These are phyloP conservation scores for Vitis cinerea DNA, from an alignment of 164 flowering plant species.

Conservation along the genomic window DNA sequence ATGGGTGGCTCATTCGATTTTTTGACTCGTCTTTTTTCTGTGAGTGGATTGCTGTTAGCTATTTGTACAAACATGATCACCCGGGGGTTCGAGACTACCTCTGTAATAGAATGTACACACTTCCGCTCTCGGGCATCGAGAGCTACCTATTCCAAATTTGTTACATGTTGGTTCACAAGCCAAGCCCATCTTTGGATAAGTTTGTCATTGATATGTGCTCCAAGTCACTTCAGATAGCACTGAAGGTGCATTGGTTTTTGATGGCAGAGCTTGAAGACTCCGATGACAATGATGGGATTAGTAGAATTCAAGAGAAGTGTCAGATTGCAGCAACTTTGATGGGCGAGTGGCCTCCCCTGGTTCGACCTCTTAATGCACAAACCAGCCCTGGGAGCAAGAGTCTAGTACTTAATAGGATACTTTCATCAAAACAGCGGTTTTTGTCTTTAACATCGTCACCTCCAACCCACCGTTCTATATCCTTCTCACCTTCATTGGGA, in stretches of 20 bases:
- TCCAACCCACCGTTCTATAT: slow-evolving; percentile 51
- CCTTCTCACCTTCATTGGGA: slow-evolving; percentile 61
- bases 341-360: slow-evolving; percentile 93
- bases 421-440: slow-evolving; percentile 79
- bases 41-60: slow-evolving; percentile 99
- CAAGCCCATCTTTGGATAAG: slow-evolving; percentile 95
- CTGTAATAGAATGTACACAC: slow-evolving; percentile 94
- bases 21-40: slow-evolving; percentile 97
- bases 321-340: slow-evolving; percentile 90
- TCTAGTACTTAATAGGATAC: slow-evolving; percentile 65
- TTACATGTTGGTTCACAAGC: slow-evolving; percentile 93
- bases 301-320: slow-evolving; percentile 97
- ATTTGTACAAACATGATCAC: slow-evolving; percentile 93
- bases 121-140: slow-evolving; percentile 89
- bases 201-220: slow-evolving; percentile 97
- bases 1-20: slow-evolving; percentile 94
- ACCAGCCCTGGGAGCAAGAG: slow-evolving; percentile 72
- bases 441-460: slow-evolving; percentile 79
- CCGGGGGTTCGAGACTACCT: slow-evolving; percentile 91
- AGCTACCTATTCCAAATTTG: slow-evolving; percentile 93
- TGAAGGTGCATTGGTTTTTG: slow-evolving; percentile 95
- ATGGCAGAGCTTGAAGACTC: slow-evolving; percentile 95
- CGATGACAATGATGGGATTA: slow-evolving; percentile 93
- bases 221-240: slow-evolving; percentile 75
- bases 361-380: slow-evolving; percentile 46